These are phyloP conservation scores for Neonectria neomacrospora DNA, from an alignment of 2,329 filamentous ascomycete species.

Conservation along the genomic window DNA sequence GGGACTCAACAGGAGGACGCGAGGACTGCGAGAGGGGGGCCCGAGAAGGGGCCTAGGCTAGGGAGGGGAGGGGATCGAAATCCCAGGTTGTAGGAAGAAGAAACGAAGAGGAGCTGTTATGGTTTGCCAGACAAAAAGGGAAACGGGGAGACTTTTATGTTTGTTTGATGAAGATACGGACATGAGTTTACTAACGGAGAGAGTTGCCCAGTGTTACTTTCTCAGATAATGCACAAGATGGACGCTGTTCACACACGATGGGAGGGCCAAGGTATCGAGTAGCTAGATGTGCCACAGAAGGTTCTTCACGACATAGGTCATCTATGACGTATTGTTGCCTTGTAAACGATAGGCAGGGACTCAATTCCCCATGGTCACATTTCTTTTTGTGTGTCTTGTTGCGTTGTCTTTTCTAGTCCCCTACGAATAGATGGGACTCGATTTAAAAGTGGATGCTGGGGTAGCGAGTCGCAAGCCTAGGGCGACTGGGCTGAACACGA, in stretches of 20 bases:
- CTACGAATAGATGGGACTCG: background rate
- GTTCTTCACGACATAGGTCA: too few species aligned
- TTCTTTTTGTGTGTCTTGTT: background rate
- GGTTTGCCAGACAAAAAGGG: background rate
- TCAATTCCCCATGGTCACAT: conserved; percentile 2
- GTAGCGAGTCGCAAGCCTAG: background rate
- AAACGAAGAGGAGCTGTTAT: background rate
- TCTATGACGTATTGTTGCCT: too few species aligned
- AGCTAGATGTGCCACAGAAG: too few species aligned
- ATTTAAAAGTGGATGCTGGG: background rate
- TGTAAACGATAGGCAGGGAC: background rate
- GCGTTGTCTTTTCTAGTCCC: background rate
- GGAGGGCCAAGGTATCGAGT: too few species aligned
- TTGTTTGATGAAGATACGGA: background rate
- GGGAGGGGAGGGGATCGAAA: background rate
- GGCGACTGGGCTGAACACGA: background rate
- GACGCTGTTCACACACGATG: background rate
- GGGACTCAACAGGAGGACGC: background rate
- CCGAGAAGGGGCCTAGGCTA: background rate
- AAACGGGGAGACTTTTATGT: background rate
- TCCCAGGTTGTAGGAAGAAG: background rate
- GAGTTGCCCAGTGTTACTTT: background rate
- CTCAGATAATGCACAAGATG: background rate
- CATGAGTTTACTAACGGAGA: background rate
- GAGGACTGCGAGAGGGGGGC: background rate